These are phyloP conservation scores for Oenanthe sinensis DNA, from an alignment of 129 eudicot species.

Conservation along the genomic window DNA sequence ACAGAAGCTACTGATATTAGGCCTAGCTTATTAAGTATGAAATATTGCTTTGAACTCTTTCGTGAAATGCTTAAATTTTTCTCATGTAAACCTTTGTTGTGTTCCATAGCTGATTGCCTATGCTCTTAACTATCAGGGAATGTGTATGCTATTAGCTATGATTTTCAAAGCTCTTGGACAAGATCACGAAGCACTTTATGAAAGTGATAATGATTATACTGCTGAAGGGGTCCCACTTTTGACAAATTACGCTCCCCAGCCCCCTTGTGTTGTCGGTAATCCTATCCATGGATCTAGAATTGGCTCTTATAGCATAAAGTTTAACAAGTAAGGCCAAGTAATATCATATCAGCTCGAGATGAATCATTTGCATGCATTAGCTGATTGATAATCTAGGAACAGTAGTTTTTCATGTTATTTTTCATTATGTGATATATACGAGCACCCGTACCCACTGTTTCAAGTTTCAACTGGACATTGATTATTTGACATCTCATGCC, in stretches of 20 bases:
- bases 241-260: conserved; percentile 52
- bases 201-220: conserved; percentile 69
- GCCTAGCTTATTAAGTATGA: no score
- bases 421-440: background rate
- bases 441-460: background rate
- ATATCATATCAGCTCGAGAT: background rate
- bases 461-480: background rate
- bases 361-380: background rate
- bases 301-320: conserved; percentile 31
- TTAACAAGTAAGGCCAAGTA: conserved; percentile 33
- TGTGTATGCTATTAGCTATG: conserved; percentile 53
- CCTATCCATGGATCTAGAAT: conserved; percentile 42
- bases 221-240: conserved; percentile 63
- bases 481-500: background rate
- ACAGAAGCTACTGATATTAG: background rate
- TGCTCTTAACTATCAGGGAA: conserved; percentile 39
- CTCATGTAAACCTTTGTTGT: background rate
- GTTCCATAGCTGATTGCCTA: background rate
- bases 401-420: background rate
- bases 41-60: background rate
- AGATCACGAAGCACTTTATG: conserved; percentile 54
- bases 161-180: conserved; percentile 80
- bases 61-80: background rate
- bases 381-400: background rate
- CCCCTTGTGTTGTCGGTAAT: conserved; percentile 46